Base-by-base conservation (phyloP, 768 basidiomycete species). In the Cantharellus anzutake region DNA sequence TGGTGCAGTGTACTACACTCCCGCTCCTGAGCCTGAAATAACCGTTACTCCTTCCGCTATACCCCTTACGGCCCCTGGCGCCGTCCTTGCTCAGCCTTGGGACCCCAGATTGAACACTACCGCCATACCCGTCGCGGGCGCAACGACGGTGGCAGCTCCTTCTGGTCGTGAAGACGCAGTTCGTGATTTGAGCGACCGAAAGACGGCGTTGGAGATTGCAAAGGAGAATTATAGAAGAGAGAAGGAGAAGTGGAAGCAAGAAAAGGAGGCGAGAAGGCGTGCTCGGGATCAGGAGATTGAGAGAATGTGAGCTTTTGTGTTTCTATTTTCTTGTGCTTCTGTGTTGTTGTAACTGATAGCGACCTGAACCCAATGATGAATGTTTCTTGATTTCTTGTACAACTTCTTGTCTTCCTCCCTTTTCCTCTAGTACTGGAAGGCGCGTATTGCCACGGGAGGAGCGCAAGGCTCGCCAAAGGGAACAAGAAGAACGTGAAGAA, bases 231-330 rank as follows among this genome's bases (percentile, higher is more conserved):
- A 55, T 37, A 11, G 52, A 37, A 11, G 7, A 11, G 52, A 55
- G 35, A 55, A 55, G 52, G 14, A 55, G 52, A 55, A 1, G 52
- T 55, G 52, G 52, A 55, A 55, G 52, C 14, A 55, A 55, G 52
- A 55, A 37, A 55, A 55, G 35, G 52, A 55, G 35, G 52, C 52
- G 35, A 11, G 52, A 7, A 11, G 52, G 7, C 11, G 11, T 55
- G 52, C 52, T 11, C 11, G 52, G 7, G 52, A 55, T 55, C 52
- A 37, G 7, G 52, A 55, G 52, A 55, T 55, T 55, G 52, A 55
- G 38, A 11, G 52, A 37, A 11, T 55, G 52, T 55, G 38, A 55
- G 52, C 35, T 55, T 55, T 55, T 37, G 52, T 55, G 29, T 29
- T 29, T 48, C 44, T 48, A 11, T 29, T 11, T 11, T 48, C 44